Evolutionary conservation across 768 basidiomycete species (phyloP), one percentile per base, ranked within the genome.

Genomic region (Suillus americanus): DNA sequence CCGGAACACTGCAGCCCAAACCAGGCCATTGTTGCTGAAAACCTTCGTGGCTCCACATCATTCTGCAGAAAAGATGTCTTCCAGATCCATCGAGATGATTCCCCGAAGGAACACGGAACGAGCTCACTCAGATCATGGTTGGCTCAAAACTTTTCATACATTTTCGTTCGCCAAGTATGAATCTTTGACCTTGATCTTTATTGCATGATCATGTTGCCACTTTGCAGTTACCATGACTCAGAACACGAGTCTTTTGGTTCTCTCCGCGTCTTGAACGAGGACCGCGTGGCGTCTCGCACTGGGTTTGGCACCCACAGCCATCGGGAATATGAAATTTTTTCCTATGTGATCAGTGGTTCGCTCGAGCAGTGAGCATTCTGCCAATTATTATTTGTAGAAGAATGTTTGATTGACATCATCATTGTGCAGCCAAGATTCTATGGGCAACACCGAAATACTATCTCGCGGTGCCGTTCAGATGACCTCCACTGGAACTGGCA

Each of bases 201-300:
- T 70, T 55, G 71, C 71, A 8, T 62, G 37, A 23, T 61, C 8
- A 66, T 18, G 14, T 37, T 7, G 12, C 41, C 53, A 14, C 55
- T 48, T 16, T 33, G 16, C 40, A 88, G 84, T 70, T 97, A 94
- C 73, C 81, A 86, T 46, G 88, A 90, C 54, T 67, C 72, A 9
- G 61, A 78, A 1, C 87, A 88, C 67, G 80, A 86, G 53, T 77
- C 79, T 2, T 96, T 86, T 67, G 92, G 95, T 2, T 70, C 86
- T 18, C 84, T 98, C 1, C 86, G 95, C 10, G 92, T 98, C 41
- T 89, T 98, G 75, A 97, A 97, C 78, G 95, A 97, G 76, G 94
- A 95, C 70, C 88, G 92, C n/a, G 91, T 96, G 46, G 83, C 82
- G 5, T 78, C 90, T 7, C 71, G 77, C 20, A 89, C 86, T 20